phyloP scores from a whole-genome alignment of 345 rosid genomes.

The Eucalyptus melliodora region DNA sequence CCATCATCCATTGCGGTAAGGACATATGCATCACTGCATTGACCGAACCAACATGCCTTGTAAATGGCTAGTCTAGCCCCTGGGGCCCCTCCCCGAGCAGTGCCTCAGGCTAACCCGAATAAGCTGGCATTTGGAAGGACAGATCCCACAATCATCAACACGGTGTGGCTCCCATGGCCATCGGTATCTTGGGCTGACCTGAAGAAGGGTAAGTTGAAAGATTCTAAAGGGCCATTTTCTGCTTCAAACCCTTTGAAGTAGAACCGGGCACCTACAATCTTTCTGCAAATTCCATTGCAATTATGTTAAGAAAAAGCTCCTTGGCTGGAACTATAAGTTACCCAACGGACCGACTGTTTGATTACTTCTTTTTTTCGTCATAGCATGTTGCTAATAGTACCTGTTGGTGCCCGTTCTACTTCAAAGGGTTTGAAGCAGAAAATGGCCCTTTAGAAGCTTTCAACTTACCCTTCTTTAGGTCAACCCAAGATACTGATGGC shows the following conservation, averaged over 20 bases:
- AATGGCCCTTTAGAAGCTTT: constrained; percentile 19
- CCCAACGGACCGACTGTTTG: background rate
- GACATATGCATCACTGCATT: constrained; percentile 25
- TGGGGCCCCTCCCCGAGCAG: constrained; percentile 36
- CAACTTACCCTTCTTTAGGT: constrained; percentile 11
- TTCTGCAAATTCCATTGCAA: constrained; percentile 12
- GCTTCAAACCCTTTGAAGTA: constrained; percentile 30
- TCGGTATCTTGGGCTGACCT: constrained; percentile 25
- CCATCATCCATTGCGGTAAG: constrained; percentile 39
- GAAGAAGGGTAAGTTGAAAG: constrained; percentile 5
- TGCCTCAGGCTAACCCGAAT: constrained; percentile 32
- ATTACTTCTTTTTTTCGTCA: background rate
- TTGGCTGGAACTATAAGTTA: background rate
- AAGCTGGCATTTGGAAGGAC: constrained; percentile 20
- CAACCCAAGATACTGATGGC: constrained; percentile 29
- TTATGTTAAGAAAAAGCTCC: background rate
- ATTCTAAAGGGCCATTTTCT: constrained; percentile 21
- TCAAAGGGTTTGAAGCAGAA: constrained; percentile 23
- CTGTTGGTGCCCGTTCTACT: constrained; percentile 36
- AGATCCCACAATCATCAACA: constrained; percentile 26
- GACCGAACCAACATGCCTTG: constrained; percentile 32
- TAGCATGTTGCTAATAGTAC: background rate
- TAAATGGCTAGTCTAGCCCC: constrained; percentile 36
- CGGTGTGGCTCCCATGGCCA: constrained; percentile 38
- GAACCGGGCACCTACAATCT: constrained; percentile 32